A percentile compares a stretch with the other conserved stretches of the same genome.
Conservation (phyloP, 371 early-diverging fungal species). For the Cokeromyces recurvatus region DNA sequence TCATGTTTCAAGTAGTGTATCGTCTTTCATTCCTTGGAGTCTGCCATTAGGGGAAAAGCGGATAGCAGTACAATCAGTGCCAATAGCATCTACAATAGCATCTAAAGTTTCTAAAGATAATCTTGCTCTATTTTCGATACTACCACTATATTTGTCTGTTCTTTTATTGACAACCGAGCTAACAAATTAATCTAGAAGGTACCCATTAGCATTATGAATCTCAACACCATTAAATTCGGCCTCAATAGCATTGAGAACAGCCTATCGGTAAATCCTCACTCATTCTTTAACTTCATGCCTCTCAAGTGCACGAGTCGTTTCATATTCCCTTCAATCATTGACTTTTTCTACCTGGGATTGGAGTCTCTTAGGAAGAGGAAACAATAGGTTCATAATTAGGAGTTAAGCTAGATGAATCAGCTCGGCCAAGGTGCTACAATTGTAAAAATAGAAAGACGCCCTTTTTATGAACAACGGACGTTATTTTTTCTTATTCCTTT, state of each 20-base stretch:
- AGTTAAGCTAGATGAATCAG: not conserved
- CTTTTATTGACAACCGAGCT: slow-evolving; percentile 26
- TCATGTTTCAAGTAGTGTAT: slow-evolving; percentile 17
- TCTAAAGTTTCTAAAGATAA: slow-evolving; percentile 40
- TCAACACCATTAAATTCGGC: slow-evolving; percentile 66
- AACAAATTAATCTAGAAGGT: slow-evolving; percentile 53
- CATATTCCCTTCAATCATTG: slow-evolving; percentile 4
- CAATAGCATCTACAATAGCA: slow-evolving; percentile 25
- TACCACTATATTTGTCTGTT: slow-evolving; percentile 45
- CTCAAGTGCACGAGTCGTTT: slow-evolving; percentile 11
- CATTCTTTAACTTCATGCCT: slow-evolving; percentile 32
- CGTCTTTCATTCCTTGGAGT: slow-evolving; percentile 16
- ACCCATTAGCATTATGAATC: slow-evolving; percentile 62
- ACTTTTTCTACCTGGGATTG: slow-evolving; percentile 5
- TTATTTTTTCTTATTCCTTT: slow-evolving; percentile 45
- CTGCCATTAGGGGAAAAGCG: slow-evolving; percentile 18
- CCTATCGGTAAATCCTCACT: slow-evolving; percentile 29
- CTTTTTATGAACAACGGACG: slow-evolving; percentile 49
- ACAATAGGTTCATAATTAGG: slow-evolving; percentile 19
- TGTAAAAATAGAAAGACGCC: slow-evolving; percentile 50
- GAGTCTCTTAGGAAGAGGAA: slow-evolving; percentile 30
- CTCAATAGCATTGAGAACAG: slow-evolving; percentile 30
- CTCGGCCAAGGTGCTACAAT: slow-evolving; percentile 43
- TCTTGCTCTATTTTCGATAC: slow-evolving; percentile 46
- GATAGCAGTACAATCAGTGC: slow-evolving; percentile 4